Evolutionary conservation across 768 basidiomycete species (phyloP), one percentile per base, ranked within the genome.

Genomic region (Auricularia sp.): DNA sequence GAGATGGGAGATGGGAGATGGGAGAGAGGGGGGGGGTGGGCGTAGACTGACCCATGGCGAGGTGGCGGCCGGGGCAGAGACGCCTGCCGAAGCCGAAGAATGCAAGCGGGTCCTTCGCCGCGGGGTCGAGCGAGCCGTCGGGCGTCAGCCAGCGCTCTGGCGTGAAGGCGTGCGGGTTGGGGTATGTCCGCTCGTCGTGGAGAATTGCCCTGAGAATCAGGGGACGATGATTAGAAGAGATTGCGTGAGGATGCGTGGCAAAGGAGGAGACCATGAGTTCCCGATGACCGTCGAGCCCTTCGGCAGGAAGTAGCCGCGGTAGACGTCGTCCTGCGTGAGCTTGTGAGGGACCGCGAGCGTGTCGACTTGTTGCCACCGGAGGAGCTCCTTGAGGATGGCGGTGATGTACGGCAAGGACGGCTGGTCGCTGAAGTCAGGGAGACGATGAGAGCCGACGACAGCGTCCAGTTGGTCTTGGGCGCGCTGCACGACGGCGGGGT

Each of bases 271-370:
- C 66, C 66, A 67, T n/a, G 56, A 29, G 42, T 65, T 67, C 36
- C 63, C 64, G n/a, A 67, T 23, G 58, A 54, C 33, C 33, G 62
- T 36, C n/a, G 76, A 75, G 44, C 74, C 74, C 54, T 72, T 72
- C 0, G 77, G 77, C 35, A 78, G 84, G 47, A 80, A 80, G 72
- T 83, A 83, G 5, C 85, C 85, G 56, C 84, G 77, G 61, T 87
- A 84, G 3, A 85, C 71, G 64, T 87, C 86, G 64, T 87, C 84
- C 68, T 84, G 77, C n/a, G 74, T 80, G 8, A 76, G 80, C 16
- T 83, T 78, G 69, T 87, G 86, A 11, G 85, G 79, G 1, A 73
- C 67, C 42, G 69, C 74, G 67, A 4, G 6, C 8, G 1, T 68
- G 61, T 66, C 1, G 10, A 68, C 54, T 58, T 66, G 66, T 14